Conservation (phyloP, 31 red algal species). For the Porphyra umbilicalis region DNA sequence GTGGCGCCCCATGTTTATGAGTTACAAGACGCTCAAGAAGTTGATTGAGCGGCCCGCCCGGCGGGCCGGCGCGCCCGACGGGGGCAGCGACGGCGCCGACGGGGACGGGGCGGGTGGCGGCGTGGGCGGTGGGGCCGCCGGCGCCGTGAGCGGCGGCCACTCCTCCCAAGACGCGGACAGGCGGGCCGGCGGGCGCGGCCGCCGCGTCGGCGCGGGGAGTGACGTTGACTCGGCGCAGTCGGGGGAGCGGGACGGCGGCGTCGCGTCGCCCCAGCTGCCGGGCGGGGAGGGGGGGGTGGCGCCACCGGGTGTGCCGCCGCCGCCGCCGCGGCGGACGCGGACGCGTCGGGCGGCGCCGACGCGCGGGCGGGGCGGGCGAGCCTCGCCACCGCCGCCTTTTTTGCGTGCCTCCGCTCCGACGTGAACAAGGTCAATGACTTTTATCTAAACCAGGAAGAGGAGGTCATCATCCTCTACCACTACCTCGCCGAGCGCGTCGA, state of each 20-base stretch:
- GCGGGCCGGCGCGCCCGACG: background rate
- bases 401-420: constrained; percentile 39
- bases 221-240: background rate
- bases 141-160: background rate
- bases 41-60: background rate
- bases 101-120: background rate
- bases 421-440: constrained; percentile 97
- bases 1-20: constrained; percentile 72
- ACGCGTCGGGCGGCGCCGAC: background rate
- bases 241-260: background rate
- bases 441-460: constrained; percentile 90
- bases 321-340: background rate
- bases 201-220: background rate
- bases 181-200: no score
- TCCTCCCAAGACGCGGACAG: background rate
- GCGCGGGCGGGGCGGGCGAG: background rate
- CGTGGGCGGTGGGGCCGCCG: background rate
- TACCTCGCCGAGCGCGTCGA: constrained; percentile 22
- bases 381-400: constrained; percentile 18
- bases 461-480: constrained; percentile 67
- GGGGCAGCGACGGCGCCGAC: background rate
- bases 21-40: constrained; percentile 86
- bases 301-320: background rate
- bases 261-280: background rate
- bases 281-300: background rate